Evolutionary conservation across 176 grass and related monocot genomes (phyloP).

Genomic region (Bromus sterilis): DNA sequence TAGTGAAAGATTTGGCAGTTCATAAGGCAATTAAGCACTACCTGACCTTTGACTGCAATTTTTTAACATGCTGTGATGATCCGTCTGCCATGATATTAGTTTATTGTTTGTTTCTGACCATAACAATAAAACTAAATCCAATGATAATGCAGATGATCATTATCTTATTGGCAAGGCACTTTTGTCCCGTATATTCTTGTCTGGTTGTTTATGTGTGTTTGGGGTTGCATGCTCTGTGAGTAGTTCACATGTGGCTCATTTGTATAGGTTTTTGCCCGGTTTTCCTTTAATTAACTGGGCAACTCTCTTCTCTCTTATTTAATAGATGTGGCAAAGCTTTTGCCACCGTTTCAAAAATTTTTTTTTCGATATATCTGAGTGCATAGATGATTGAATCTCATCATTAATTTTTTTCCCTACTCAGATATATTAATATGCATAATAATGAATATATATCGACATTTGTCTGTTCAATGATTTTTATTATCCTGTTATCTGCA

Average conservation of each 20-base stretch:
- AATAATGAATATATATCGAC: neutral
- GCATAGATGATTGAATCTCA: neutral
- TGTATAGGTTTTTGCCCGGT: too few species aligned
- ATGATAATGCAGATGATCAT: neutral
- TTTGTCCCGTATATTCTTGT: neutral
- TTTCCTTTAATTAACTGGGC: too few species aligned
- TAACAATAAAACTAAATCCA: neutral
- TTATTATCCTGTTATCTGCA: neutral
- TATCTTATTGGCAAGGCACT: neutral
- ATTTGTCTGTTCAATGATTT: neutral
- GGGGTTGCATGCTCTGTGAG: too few species aligned
- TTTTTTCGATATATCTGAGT: neutral
- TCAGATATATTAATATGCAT: neutral
- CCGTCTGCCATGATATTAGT: neutral
- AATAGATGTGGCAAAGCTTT: too few species aligned
- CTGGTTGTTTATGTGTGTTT: too few species aligned
- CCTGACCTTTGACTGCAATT: neutral
- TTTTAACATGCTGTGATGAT: neutral
- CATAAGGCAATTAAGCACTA: neutral
- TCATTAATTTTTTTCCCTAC: neutral
- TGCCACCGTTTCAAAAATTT: too few species aligned
- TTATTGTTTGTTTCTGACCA: neutral
- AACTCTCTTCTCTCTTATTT: too few species aligned
- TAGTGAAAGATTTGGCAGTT: neutral
- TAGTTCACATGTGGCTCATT: too few species aligned